phyloP scores from a whole-genome alignment of 805 yeast genomes.

The Wickerhamomyces ciferrii region DNA sequence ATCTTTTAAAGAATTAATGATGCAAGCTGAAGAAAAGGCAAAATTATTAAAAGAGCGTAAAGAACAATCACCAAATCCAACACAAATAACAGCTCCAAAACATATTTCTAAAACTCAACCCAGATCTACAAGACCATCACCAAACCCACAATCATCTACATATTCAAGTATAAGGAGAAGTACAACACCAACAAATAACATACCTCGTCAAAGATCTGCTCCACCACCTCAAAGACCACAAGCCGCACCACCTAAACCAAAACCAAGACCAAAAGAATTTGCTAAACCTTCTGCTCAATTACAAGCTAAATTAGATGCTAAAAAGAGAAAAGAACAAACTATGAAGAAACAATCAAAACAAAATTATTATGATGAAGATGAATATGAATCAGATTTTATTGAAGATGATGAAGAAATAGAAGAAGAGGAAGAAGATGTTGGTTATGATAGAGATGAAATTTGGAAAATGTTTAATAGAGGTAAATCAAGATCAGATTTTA shows the following conservation, averaged over 20 bases:
- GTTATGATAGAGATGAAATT: constrained; percentile 79
- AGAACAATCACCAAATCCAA: constrained; percentile 12
- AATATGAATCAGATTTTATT: constrained; percentile 49
- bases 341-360: constrained; percentile 16
- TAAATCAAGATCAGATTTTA: constrained; percentile 40
- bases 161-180: background rate
- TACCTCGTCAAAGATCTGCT: background rate
- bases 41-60: constrained; percentile 9
- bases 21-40: constrained; percentile 41
- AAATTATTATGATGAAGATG: constrained; percentile 39
- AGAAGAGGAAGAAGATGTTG: constrained; percentile 26
- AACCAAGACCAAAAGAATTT: constrained; percentile 21
- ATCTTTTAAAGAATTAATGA: constrained; percentile 52
- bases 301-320: constrained; percentile 36
- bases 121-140: background rate
- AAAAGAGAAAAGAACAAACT: constrained; percentile 15
- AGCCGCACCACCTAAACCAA: background rate
- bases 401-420: constrained; percentile 42
- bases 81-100: constrained; percentile 2
- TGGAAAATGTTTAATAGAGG: constrained; percentile 82
- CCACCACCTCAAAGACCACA: background rate
- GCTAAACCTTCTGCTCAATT: constrained; percentile 58
- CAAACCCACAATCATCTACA: background rate
- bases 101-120: constrained; percentile 8
- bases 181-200: background rate